phyloP scores from a whole-genome alignment of 2,329 filamentous ascomycete genomes.

The Mycosphaerella sp. region DNA sequence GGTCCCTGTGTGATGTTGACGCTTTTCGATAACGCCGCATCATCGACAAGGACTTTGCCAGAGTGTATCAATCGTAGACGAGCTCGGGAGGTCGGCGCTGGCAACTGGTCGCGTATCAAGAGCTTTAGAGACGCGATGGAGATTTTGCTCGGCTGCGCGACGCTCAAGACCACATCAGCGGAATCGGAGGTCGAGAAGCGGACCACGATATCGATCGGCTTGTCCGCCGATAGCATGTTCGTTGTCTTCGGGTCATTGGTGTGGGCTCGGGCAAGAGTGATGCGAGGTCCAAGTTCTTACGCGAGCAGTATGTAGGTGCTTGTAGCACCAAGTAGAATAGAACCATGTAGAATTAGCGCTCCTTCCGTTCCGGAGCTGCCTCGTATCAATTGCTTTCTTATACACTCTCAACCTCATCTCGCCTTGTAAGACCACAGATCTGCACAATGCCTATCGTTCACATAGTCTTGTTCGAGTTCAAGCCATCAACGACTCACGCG shows the following conservation, averaged over 20 bases:
- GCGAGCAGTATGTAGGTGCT: too few species aligned
- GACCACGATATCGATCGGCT: slow-evolving; percentile 65
- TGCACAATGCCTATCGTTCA: slow-evolving; percentile 58
- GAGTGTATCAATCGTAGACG: slow-evolving; percentile 85
- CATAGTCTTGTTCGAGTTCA: slow-evolving; percentile 63
- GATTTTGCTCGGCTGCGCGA: slow-evolving; percentile 60
- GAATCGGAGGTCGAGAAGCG: slow-evolving; percentile 83
- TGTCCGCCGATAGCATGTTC: neutral
- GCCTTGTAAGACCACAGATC: neutral
- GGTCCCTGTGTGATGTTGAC: slow-evolving; percentile 58
- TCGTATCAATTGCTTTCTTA: neutral
- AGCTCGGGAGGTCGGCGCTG: slow-evolving; percentile 54
- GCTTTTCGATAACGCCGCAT: slow-evolving; percentile 59
- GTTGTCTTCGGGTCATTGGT: neutral
- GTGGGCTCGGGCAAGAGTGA: neutral
- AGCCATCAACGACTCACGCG: slow-evolving; percentile 44
- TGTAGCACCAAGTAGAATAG: too few species aligned
- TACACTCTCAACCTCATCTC: neutral
- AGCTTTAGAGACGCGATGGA: slow-evolving; percentile 76
- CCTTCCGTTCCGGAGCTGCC: neutral
- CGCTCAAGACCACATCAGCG: slow-evolving; percentile 74
- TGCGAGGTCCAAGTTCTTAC: too few species aligned
- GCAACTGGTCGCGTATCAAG: slow-evolving; percentile 67
- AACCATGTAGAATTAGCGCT: too few species aligned
- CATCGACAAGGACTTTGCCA: slow-evolving; percentile 77